Conservation (phyloP, 176 grass and related monocot genomes). For the Cenchrus americanus region DNA sequence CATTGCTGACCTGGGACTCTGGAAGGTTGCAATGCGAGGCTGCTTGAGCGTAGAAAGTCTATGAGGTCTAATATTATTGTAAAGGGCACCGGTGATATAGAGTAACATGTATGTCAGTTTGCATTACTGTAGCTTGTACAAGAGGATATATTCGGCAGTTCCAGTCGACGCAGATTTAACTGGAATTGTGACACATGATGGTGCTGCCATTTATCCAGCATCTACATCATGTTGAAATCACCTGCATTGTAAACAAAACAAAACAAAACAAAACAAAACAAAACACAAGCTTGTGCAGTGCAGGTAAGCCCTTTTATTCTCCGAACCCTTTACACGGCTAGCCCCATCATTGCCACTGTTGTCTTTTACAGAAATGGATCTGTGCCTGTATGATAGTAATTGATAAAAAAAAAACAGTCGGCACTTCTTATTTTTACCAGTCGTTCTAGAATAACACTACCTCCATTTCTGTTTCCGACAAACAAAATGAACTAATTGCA, state of each 20-base stretch:
- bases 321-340: too few species aligned
- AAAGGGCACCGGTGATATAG: background rate
- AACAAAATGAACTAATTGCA: too few species aligned
- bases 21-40: background rate
- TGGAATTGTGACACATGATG: background rate
- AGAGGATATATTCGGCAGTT: background rate
- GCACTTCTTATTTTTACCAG: too few species aligned
- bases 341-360: too few species aligned
- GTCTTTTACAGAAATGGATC: too few species aligned
- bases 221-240: background rate
- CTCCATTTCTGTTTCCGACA: too few species aligned
- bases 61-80: background rate
- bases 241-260: background rate
- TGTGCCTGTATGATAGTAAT: too few species aligned
- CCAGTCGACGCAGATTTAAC: background rate
- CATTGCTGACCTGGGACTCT: constrained; percentile 3
- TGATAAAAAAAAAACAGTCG: too few species aligned
- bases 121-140: background rate
- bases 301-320: background rate
- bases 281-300: background rate
- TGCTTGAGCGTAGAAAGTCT: background rate
- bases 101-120: background rate
- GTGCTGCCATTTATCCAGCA: background rate
- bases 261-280: background rate
- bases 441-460: too few species aligned